Base-by-base conservation (phyloP, 2,329 filamentous ascomycete species). In the Elsinoe perseae region DNA sequence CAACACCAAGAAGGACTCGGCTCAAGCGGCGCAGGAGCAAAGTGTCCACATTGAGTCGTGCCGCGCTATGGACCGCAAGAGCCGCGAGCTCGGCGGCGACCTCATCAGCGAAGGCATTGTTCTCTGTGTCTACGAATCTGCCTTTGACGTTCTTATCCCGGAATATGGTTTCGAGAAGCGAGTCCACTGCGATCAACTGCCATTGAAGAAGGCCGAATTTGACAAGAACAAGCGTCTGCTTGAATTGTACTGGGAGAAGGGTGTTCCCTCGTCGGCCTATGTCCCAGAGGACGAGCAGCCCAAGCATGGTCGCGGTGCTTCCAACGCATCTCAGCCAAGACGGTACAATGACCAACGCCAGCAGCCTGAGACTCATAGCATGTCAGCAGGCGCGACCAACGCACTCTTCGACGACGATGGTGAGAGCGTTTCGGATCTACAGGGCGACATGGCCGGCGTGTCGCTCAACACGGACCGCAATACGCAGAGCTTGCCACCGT, bases 171-270 rank as follows among this genome's bases (percentile, higher is more conserved):
- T 98, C 64, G 93, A 98, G 78, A 98, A 98, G 83, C 89, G 93
- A 62, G 93, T 98, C 54, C 93, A 98, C 74, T 98, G 93, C 69
- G 93, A 98, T 68, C 93, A 98, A 77, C 79, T 98, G 69, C 93
- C 93, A 27, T 77, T 98, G 64, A 92, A 97, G 81, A 98, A 98
- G 79, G 93, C 93, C n/a, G 93, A 98, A 70, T 98, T 93, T 74
- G 85, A 95, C 72, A 97, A 97, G 79, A 90, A 95, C 69, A 89
- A 91, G 75, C 84, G 93, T 56, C 83, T 97, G 27, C 80, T 98
- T 46, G 93, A 98, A 74, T 81, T 98, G 14, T 98, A 96, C 79
- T 98, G 93, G 93, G 93, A 98, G 83, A 98, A 97, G 81, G 93
- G 93, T 46, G 90, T 97, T 6, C 89, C 92, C 25, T 97, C 91